These are phyloP conservation scores for Cadophora malorum DNA, from an alignment of 2,329 filamentous ascomycete species.

Conservation along the genomic window DNA sequence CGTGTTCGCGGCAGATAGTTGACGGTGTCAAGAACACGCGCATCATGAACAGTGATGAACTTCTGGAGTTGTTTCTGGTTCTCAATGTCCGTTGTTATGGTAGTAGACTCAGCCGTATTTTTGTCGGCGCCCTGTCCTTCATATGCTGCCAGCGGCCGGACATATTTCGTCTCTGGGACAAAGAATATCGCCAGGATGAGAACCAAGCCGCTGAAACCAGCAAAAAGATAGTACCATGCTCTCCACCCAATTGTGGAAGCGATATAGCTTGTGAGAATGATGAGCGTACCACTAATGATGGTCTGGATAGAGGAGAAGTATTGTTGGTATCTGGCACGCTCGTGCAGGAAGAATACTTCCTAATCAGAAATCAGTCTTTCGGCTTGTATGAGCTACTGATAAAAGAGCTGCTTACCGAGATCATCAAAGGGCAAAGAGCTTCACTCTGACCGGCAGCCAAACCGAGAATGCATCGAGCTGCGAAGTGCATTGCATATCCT, in stretches of 20 bases:
- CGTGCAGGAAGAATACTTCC: slow-evolving; percentile 50
- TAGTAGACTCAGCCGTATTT: not conserved
- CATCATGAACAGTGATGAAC: not conserved
- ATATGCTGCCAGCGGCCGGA: slow-evolving; percentile 14
- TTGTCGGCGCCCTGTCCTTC: slow-evolving; percentile 14
- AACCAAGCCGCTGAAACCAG: slow-evolving; percentile 46
- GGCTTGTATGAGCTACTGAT: not conserved
- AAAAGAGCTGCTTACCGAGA: slow-evolving; percentile 20
- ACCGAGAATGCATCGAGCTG: slow-evolving; percentile 47
- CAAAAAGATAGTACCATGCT: slow-evolving; percentile 50
- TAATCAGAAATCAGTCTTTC: slow-evolving; percentile 48
- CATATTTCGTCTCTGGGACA: slow-evolving; percentile 22
- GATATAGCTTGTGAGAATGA: slow-evolving; percentile 47
- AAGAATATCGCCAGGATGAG: slow-evolving; percentile 40
- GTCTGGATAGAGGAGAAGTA: slow-evolving; percentile 44
- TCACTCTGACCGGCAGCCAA: slow-evolving; percentile 50
- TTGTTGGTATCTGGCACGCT: slow-evolving; percentile 39
- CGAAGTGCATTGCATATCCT: slow-evolving; percentile 48
- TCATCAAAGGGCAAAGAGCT: slow-evolving; percentile 36
- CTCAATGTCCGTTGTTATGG: not conserved
- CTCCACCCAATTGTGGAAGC: slow-evolving; percentile 48
- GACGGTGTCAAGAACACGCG: slow-evolving; percentile 8
- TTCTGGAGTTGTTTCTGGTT: not conserved
- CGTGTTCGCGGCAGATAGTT: slow-evolving; percentile 11
- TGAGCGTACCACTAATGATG: slow-evolving; percentile 50